Conservation (phyloP, 768 basidiomycete genomes). For the Goffeauzyma gilvescens region DNA sequence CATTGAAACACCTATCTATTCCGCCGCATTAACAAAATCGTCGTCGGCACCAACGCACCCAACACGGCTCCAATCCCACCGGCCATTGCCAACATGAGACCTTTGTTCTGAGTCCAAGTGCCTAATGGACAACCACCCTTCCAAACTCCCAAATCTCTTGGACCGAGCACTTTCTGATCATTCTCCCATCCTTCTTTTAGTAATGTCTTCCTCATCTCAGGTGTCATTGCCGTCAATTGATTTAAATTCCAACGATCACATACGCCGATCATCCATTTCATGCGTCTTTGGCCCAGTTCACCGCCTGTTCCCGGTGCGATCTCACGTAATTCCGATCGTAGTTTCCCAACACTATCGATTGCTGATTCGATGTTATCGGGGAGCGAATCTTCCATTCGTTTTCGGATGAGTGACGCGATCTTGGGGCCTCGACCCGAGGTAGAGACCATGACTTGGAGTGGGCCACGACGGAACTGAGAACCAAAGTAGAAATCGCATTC, state of each 20-base stretch:
- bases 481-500: slow-evolving; percentile 98
- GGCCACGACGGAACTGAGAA: slow-evolving; percentile 71
- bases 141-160: slow-evolving; percentile 16
- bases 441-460: slow-evolving; percentile 85
- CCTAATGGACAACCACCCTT: too few species aligned
- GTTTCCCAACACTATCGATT: slow-evolving; percentile 55
- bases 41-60: too few species aligned
- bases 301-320: slow-evolving; percentile 71
- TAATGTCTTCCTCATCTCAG: slow-evolving; percentile 44
- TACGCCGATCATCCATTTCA: slow-evolving; percentile 78
- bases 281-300: slow-evolving; percentile 51
- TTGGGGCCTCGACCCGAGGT: slow-evolving; percentile 86
- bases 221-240: slow-evolving; percentile 54
- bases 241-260: slow-evolving; percentile 74
- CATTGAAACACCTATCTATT: too few species aligned
- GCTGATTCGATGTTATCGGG: slow-evolving; percentile 56
- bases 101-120: too few species aligned
- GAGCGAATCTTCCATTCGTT: slow-evolving; percentile 47
- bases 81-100: too few species aligned
- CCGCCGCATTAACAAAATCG: too few species aligned
- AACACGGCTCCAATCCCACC: too few species aligned
- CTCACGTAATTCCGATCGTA: slow-evolving; percentile 54
- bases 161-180: slow-evolving; percentile 28
- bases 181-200: slow-evolving; percentile 77
- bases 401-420: slow-evolving; percentile 64